Percentiles rank a stretch among this genome's conserved stretches.
Conservation (phyloP, 2,329 filamentous ascomycete genomes). For the Colletotrichum sp. region DNA sequence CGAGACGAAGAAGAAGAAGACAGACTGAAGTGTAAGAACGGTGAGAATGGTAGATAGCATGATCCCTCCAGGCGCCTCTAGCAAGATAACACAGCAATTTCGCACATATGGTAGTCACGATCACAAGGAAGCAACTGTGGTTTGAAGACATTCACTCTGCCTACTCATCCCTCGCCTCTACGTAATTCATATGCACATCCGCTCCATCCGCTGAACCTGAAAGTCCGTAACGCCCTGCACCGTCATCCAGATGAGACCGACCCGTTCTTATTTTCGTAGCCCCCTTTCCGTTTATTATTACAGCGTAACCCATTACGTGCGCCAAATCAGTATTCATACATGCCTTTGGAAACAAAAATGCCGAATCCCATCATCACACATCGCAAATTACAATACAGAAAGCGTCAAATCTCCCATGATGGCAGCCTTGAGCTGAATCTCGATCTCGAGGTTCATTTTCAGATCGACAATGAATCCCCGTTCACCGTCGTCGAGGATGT, state of each 20-base stretch:
- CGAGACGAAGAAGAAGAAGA: slow-evolving; percentile 47
- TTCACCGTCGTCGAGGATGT: slow-evolving; percentile 13
- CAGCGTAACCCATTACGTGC: background rate
- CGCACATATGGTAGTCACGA: background rate
- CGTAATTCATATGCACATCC: background rate
- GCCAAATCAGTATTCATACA: background rate
- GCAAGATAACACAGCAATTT: background rate
- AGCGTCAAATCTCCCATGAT: slow-evolving; percentile 15
- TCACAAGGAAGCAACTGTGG: background rate
- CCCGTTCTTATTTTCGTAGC: background rate
- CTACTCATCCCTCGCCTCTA: background rate
- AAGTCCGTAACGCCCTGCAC: background rate
- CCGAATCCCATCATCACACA: background rate
- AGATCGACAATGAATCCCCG: slow-evolving; percentile 16
- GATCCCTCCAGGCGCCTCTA: background rate
- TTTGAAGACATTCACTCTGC: background rate
- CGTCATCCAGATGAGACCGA: background rate
- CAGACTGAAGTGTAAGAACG: background rate
- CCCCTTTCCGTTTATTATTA: background rate
- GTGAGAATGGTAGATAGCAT: background rate
- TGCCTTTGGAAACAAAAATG: background rate
- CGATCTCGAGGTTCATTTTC: slow-evolving; percentile 9
- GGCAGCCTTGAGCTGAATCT: slow-evolving; percentile 10
- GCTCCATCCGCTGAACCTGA: background rate
- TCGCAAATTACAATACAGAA: background rate